Conservation (phyloP, 2,329 filamentous ascomycete genomes). For the Cladosporium cucumerinum region DNA sequence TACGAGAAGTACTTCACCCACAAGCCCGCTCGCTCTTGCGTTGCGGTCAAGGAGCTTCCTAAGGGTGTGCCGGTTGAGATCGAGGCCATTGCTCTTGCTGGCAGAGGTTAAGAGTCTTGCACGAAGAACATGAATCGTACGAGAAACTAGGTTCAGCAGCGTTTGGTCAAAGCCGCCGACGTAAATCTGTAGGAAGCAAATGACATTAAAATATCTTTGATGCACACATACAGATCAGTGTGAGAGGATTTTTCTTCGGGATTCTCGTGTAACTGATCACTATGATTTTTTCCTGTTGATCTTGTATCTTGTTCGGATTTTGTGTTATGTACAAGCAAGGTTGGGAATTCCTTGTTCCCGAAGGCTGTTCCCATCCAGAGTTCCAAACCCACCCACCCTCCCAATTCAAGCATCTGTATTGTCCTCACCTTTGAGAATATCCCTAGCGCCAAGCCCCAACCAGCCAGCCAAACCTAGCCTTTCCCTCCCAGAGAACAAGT, state of each 20-base stretch:
- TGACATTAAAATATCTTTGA: background rate
- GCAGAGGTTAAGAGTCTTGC: constrained; percentile 22
- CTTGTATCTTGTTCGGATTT: background rate
- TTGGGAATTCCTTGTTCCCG: background rate
- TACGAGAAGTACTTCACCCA: constrained; percentile 79
- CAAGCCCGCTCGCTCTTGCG: constrained; percentile 85
- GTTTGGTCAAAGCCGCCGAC: background rate
- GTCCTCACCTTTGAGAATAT: background rate
- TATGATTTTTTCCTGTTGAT: background rate
- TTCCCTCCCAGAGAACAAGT: background rate
- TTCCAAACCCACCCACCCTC: background rate
- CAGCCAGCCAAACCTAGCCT: background rate
- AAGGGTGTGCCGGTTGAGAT: constrained; percentile 87
- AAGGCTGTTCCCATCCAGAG: background rate
- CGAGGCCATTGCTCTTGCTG: constrained; percentile 69
- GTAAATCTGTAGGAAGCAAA: background rate
- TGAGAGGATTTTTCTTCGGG: background rate
- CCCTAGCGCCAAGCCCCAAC: background rate
- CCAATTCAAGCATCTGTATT: background rate
- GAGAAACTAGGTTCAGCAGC: background rate
- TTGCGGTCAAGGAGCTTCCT: constrained; percentile 84
- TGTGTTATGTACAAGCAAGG: background rate
- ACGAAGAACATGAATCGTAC: background rate
- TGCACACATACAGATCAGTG: background rate
- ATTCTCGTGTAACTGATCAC: background rate